phyloP scores from a whole-genome alignment of 1,139 yeast species.

The Hyphopichia buzzinii region DNA sequence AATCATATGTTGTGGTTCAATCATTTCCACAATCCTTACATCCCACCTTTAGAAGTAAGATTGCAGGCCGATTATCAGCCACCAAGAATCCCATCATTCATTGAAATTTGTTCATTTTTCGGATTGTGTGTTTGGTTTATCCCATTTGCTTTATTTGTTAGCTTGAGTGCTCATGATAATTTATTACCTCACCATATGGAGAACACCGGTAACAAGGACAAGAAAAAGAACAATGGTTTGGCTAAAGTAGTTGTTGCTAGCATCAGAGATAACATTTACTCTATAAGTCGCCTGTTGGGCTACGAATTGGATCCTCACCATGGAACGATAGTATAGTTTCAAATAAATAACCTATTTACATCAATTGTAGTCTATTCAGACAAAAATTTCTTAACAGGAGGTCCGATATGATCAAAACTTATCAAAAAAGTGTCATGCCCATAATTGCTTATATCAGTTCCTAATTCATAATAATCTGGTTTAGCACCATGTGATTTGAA shows the following conservation, averaged over 20 bases:
- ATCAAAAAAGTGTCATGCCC: slow-evolving; percentile 91
- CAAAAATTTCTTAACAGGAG: slow-evolving; percentile 66
- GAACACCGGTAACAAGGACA: slow-evolving; percentile 26
- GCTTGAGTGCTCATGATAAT: slow-evolving; percentile 90
- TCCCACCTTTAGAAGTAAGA: slow-evolving; percentile 56
- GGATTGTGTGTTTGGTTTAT: slow-evolving; percentile 93
- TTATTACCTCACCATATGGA: slow-evolving; percentile 64
- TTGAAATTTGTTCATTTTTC: slow-evolving; percentile 90
- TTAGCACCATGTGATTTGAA: slow-evolving; percentile 36
- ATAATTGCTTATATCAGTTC: slow-evolving; percentile 71
- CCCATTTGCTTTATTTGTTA: slow-evolving; percentile 89
- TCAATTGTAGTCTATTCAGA: not conserved
- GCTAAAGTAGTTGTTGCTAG: slow-evolving; percentile 62
- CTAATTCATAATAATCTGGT: slow-evolving; percentile 67
- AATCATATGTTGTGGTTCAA: slow-evolving; percentile 92
- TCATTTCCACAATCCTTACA: slow-evolving; percentile 69
- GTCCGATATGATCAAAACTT: slow-evolving; percentile 77
- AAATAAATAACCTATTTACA: not conserved
- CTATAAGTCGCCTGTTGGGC: slow-evolving; percentile 53
- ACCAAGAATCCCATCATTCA: slow-evolving; percentile 74
- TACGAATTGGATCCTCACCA: slow-evolving; percentile 61
- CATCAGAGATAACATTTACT: slow-evolving; percentile 49
- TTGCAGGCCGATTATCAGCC: slow-evolving; percentile 57
- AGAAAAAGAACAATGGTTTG: slow-evolving; percentile 34
- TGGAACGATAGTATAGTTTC: slow-evolving; percentile 44